A percentile compares a stretch with the other conserved stretches of the same genome.
Conservation (phyloP, 1,284 basidiomycete species). For the Fomitiporia mediterranea region DNA sequence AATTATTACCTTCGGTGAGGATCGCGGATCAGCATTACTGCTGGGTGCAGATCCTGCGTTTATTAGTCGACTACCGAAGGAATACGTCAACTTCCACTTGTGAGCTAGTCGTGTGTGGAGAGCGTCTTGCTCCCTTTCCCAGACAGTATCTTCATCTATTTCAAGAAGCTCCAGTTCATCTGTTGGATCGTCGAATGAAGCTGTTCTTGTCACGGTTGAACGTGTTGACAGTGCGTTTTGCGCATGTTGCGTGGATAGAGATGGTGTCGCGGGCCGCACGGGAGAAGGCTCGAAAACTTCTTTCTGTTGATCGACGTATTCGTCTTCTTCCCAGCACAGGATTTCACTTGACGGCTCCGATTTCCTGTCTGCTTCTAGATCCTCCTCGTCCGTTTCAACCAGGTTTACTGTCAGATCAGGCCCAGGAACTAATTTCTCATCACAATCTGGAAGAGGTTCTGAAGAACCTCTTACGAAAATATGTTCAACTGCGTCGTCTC, state of each 20-base stretch:
- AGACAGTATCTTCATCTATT: background rate
- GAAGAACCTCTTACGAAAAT: slow-evolving; percentile 18
- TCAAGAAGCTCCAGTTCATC: slow-evolving; percentile 4
- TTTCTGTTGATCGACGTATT: background rate
- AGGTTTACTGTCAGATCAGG: slow-evolving; percentile 17
- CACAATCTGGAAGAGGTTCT: slow-evolving; percentile 9
- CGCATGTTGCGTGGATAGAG: background rate
- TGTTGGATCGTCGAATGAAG: background rate
- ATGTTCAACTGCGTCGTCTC: background rate
- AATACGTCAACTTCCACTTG: slow-evolving; percentile 1
- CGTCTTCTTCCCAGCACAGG: slow-evolving; percentile 14
- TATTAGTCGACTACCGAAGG: background rate
- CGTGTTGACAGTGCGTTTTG: background rate
- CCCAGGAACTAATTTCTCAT: slow-evolving; percentile 8
- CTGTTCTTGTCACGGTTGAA: background rate
- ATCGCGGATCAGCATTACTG: background rate
- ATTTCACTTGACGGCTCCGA: slow-evolving; percentile 16
- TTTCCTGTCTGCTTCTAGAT: background rate
- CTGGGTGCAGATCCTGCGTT: too few species aligned
- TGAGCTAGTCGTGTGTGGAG: background rate
- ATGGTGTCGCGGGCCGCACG: too few species aligned
- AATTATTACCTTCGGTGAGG: background rate
- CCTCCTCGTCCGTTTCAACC: slow-evolving; percentile 6
- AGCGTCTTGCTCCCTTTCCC: background rate
- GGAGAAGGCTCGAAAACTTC: background rate